A percentile compares a stretch with the other conserved stretches of the same genome.
These are phyloP conservation scores for Trichoderma pleuroti DNA, from an alignment of 2,329 filamentous ascomycete species.

Conservation along the genomic window DNA sequence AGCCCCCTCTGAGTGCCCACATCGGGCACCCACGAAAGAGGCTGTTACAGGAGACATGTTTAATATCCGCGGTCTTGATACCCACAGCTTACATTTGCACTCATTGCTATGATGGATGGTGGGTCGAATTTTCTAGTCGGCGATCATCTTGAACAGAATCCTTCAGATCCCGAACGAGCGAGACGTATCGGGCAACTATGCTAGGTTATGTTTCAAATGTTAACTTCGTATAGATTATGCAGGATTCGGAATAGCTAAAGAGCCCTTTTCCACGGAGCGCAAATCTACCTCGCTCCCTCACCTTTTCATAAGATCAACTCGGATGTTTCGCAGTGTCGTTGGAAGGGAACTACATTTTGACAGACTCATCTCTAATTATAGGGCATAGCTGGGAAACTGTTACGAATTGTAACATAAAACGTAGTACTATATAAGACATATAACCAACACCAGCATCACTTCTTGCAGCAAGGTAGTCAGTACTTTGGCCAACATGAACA, in stretches of 20 bases:
- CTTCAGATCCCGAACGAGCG: neutral
- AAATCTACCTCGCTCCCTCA: neutral
- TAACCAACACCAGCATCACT: neutral
- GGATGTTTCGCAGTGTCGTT: neutral
- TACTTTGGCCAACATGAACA: neutral
- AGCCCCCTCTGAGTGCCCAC: neutral
- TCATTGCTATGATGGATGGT: neutral
- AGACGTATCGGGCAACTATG: neutral
- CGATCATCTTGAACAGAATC: neutral
- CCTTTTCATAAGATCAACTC: neutral
- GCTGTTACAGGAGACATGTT: neutral
- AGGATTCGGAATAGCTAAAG: neutral
- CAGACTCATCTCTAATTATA: neutral
- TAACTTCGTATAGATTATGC: neutral
- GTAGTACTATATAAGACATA: neutral
- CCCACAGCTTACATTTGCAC: neutral
- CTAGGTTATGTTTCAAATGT: neutral
- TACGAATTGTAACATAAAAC: neutral
- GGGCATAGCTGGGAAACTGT: neutral
- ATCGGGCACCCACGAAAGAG: neutral
- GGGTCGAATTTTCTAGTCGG: neutral
- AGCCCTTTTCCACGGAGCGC: neutral
- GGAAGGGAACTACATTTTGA: neutral
- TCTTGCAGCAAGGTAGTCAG: neutral
- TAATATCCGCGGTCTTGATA: neutral